Percentiles rank a stretch among this genome's conserved stretches.
These are phyloP conservation scores for Hymenoscyphus fructigenus DNA, from an alignment of 2,329 filamentous ascomycete genomes.

Conservation along the genomic window DNA sequence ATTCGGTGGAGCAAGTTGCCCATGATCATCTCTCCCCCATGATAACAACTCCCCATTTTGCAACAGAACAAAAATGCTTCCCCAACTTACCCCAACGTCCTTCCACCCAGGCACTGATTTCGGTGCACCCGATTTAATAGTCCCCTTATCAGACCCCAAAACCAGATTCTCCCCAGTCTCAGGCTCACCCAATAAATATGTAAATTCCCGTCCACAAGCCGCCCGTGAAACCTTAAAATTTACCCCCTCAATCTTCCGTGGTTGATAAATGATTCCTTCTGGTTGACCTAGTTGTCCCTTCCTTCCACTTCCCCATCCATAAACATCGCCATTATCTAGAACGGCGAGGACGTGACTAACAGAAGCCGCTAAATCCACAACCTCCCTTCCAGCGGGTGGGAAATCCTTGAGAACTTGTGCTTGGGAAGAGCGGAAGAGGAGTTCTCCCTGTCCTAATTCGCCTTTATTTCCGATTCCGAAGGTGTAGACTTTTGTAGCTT, in stretches of 20 bases:
- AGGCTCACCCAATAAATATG: constrained; percentile 62
- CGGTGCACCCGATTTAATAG: constrained; percentile 59
- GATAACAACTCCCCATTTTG: constrained; percentile 59
- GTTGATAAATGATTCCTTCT: constrained; percentile 53
- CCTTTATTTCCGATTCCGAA: constrained; percentile 69
- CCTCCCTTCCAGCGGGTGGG: constrained; percentile 55
- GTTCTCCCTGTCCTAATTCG: constrained; percentile 65
- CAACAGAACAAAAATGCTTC: constrained; percentile 71
- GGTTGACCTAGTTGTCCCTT: constrained; percentile 78
- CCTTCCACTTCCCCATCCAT: constrained; percentile 84
- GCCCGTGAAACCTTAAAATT: constrained; percentile 64
- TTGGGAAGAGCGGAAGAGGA: constrained; percentile 49
- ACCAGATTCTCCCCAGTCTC: constrained; percentile 60
- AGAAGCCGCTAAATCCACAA: constrained; percentile 67
- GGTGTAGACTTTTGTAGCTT: constrained; percentile 54
- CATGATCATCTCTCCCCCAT: constrained; percentile 86
- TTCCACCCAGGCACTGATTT: constrained; percentile 56
- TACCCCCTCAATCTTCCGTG: constrained; percentile 58
- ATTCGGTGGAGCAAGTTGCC: constrained; percentile 67
- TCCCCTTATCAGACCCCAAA: constrained; percentile 75
- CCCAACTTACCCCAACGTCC: constrained; percentile 77
- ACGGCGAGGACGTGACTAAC: constrained; percentile 78
- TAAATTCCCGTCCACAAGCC: constrained; percentile 84
- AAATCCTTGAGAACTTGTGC: constrained; percentile 58
- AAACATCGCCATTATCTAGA: constrained; percentile 72